A percentile compares a stretch with the other conserved stretches of the same genome.
phyloP scores from a whole-genome alignment of 257 asterid genomes.

The Anisodus tanguticus region DNA sequence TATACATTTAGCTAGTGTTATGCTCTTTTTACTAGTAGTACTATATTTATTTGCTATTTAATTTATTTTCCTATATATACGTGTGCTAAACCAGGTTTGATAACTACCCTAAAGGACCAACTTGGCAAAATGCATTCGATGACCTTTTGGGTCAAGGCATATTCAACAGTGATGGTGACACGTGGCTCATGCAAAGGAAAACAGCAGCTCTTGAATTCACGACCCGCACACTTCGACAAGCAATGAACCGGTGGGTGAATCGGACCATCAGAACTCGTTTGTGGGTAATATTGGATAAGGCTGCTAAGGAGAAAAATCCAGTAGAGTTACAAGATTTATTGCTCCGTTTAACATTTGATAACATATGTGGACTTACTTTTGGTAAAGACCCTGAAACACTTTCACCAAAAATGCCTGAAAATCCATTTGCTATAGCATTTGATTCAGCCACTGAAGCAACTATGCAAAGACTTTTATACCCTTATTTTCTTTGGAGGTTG shows the following conservation, averaged over 20 bases:
- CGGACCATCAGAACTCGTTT: slow-evolving; percentile 76
- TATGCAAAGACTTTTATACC: slow-evolving; percentile 68
- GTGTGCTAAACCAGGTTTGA: slow-evolving; percentile 50
- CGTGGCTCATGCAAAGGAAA: slow-evolving; percentile 83
- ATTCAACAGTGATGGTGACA: slow-evolving; percentile 84
- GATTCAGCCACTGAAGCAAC: slow-evolving; percentile 92
- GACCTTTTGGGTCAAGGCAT: slow-evolving; percentile 86
- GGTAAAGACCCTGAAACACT: slow-evolving; percentile 88
- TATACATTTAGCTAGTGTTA: background rate
- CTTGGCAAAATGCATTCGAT: slow-evolving; percentile 85
- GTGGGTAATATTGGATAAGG: slow-evolving; percentile 71
- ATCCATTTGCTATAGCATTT: slow-evolving; percentile 69
- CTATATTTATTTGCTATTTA: background rate
- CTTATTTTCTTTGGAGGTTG: slow-evolving; percentile 72
- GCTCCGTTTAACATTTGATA: slow-evolving; percentile 74
- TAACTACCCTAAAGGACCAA: slow-evolving; percentile 84
- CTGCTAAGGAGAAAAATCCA: slow-evolving; percentile 47
- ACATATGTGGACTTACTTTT: slow-evolving; percentile 80
- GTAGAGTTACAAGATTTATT: slow-evolving; percentile 78
- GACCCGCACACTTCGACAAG: slow-evolving; percentile 86
- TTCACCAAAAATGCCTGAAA: slow-evolving; percentile 74
- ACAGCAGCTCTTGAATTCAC: slow-evolving; percentile 92
- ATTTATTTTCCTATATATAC: background rate
- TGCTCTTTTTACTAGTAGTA: background rate
- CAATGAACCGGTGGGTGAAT: slow-evolving; percentile 93